Conservation (phyloP, 1,284 basidiomycete genomes). For the Cutaneotrichosporon spelunceum region DNA sequence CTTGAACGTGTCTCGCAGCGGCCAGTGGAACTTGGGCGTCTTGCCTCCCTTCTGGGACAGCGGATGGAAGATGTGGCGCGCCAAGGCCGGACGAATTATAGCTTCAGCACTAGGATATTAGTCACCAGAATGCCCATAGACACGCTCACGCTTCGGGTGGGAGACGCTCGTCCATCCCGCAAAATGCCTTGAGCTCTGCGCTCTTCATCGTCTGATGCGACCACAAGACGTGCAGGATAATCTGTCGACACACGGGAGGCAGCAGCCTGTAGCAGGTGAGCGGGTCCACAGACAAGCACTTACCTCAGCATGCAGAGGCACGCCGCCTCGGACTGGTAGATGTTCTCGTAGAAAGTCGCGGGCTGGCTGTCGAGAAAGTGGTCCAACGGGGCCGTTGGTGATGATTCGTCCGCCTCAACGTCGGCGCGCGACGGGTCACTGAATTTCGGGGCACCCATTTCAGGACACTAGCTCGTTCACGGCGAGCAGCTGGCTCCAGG, state of each 20-base stretch:
- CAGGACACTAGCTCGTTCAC: background rate
- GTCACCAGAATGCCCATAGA: background rate
- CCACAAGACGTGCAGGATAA: constrained; percentile 90
- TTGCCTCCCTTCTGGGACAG: constrained; percentile 50
- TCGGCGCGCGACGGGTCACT: constrained; percentile 26
- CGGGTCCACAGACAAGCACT: background rate
- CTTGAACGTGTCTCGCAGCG: constrained; percentile 73
- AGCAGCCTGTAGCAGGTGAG: constrained; percentile 61
- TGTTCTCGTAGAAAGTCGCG: constrained; percentile 72
- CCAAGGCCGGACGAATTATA: constrained; percentile 63
- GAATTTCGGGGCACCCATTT: constrained; percentile 45
- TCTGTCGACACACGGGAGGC: constrained; percentile 78
- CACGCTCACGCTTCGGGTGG: constrained; percentile 30
- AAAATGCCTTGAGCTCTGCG: constrained; percentile 76
- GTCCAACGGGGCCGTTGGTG: constrained; percentile 51
- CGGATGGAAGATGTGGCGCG: constrained; percentile 68
- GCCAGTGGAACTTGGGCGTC: constrained; percentile 53
- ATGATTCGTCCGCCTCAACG: constrained; percentile 13
- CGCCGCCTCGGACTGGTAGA: constrained; percentile 86
- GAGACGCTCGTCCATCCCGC: constrained; percentile 57
- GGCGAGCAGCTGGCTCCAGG: background rate
- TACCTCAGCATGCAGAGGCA: constrained; percentile 92
- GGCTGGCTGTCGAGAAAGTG: constrained; percentile 82
- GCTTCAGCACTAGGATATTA: constrained; percentile 61
- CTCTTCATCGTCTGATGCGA: constrained; percentile 70